Percentiles rank a stretch among this genome's conserved stretches.
Conservation (phyloP, 176 grass and related monocot genomes). For the Avena eriantha region DNA sequence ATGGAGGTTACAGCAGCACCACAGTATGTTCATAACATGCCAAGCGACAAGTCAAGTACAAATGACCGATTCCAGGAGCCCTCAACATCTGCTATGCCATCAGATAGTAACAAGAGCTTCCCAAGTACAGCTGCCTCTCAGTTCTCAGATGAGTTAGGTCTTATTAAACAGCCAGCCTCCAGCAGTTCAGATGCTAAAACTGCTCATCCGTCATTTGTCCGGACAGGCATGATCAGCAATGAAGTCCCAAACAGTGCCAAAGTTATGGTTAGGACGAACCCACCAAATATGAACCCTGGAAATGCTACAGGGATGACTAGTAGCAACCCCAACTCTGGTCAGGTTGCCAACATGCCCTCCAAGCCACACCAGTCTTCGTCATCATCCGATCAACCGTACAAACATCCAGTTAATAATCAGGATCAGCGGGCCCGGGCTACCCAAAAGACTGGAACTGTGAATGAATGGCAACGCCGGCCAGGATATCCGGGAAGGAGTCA, state of each 20-base stretch:
- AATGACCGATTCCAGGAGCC: slow-evolving; percentile 67
- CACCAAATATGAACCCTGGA: slow-evolving; percentile 48
- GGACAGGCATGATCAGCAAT: slow-evolving; percentile 54
- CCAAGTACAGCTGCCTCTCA: slow-evolving; percentile 51
- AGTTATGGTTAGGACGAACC: slow-evolving; percentile 45
- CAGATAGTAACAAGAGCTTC: slow-evolving; percentile 58
- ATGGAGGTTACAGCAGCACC: slow-evolving; percentile 52
- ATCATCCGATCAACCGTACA: slow-evolving; percentile 51
- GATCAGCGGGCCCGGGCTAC: slow-evolving; percentile 46
- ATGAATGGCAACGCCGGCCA: slow-evolving; percentile 75
- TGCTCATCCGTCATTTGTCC: slow-evolving; percentile 48
- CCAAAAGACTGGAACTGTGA: slow-evolving; percentile 52
- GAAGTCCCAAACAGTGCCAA: slow-evolving; percentile 61
- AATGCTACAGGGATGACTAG: slow-evolving; percentile 40
- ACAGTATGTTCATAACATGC: slow-evolving; percentile 63
- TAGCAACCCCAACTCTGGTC: slow-evolving; percentile 50
- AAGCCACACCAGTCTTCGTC: slow-evolving; percentile 49
- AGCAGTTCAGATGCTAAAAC: slow-evolving; percentile 51
- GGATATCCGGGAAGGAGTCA: slow-evolving; percentile 67
- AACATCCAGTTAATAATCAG: slow-evolving; percentile 53
- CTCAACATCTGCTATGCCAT: slow-evolving; percentile 37
- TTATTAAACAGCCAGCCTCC: slow-evolving; percentile 55
- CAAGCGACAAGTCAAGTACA: slow-evolving; percentile 50
- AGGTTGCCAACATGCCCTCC: slow-evolving; percentile 44
- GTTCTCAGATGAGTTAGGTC: slow-evolving; percentile 59